Evolutionary conservation across 108 stramenopile species (phyloP).

Genomic region (Cyclotella choctawhatcheeana): DNA sequence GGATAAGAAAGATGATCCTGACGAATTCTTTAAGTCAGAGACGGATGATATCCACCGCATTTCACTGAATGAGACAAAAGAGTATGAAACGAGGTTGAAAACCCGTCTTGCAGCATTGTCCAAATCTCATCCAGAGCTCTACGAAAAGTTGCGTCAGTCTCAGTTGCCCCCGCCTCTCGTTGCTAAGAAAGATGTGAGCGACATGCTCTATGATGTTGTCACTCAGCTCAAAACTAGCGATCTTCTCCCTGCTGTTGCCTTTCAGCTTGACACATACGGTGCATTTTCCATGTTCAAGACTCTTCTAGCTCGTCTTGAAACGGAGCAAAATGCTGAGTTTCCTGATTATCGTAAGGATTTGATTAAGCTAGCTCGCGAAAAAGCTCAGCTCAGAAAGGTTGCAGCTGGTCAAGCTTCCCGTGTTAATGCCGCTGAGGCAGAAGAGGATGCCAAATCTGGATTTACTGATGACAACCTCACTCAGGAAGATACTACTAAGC

Average conservation of each 20-base stretch:
- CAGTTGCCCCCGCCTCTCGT: constrained; percentile 82
- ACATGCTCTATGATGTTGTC: constrained; percentile 84
- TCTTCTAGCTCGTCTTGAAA: constrained; percentile 88
- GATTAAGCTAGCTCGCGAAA: constrained; percentile 85
- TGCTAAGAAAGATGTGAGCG: constrained; percentile 85
- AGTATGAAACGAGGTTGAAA: constrained; percentile 95
- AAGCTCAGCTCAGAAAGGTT: constrained; percentile 89
- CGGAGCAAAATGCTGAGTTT: constrained; percentile 89
- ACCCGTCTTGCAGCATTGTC: constrained; percentile 80
- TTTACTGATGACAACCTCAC: constrained; percentile 83
- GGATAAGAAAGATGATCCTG: constrained; percentile 91
- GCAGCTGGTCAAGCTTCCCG: constrained; percentile 90
- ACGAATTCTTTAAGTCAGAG: constrained; percentile 88
- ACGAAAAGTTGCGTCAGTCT: constrained; percentile 78
- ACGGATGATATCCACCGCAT: constrained; percentile 89
- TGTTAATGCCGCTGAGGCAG: constrained; percentile 89
- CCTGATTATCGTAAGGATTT: constrained; percentile 94
- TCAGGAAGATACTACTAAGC: constrained; percentile 94
- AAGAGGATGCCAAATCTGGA: constrained; percentile 93
- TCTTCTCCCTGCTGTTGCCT: constrained; percentile 95
- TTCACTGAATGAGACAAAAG: constrained; percentile 95
- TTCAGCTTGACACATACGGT: constrained; percentile 97
- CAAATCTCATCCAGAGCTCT: constrained; percentile 80
- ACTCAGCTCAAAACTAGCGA: constrained; percentile 83
- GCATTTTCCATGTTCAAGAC: constrained; percentile 97